Conservation (phyloP, 805 yeast genomes). For the Hanseniaspora singularis region DNA sequence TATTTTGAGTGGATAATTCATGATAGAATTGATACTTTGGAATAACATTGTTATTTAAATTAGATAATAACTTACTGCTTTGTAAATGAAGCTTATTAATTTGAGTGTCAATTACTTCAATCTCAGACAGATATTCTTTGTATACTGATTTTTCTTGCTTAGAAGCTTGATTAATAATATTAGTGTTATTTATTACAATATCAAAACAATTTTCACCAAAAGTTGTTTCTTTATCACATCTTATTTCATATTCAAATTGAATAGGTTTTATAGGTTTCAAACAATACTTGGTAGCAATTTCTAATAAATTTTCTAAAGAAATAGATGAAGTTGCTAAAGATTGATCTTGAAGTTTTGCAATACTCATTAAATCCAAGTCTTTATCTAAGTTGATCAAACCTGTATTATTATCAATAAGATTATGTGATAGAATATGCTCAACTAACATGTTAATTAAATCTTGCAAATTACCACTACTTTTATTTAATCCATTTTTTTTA, state of each 20-base stretch:
- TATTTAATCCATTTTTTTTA: slow-evolving; percentile 40
- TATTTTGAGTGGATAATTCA: slow-evolving; percentile 37
- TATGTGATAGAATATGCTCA: slow-evolving; percentile 65
- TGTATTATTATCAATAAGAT: slow-evolving; percentile 28
- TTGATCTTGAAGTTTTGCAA: background rate
- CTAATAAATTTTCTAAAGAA: slow-evolving; percentile 50
- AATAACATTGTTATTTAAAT: slow-evolving; percentile 37
- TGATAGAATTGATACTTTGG: slow-evolving; percentile 69
- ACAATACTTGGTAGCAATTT: slow-evolving; percentile 50
- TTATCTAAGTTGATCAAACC: slow-evolving; percentile 2
- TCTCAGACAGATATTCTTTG: background rate
- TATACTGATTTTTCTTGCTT: slow-evolving; percentile 17
- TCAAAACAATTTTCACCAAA: slow-evolving; percentile 74
- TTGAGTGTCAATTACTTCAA: slow-evolving; percentile 28
- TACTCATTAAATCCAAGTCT: background rate
- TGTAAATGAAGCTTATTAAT: slow-evolving; percentile 35
- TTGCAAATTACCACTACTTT: slow-evolving; percentile 66
- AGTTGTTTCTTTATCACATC: slow-evolving; percentile 65
- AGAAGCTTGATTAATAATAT: slow-evolving; percentile 18
- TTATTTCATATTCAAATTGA: slow-evolving; percentile 57
- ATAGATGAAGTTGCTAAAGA: background rate
- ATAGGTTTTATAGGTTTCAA: slow-evolving; percentile 71
- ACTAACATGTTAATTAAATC: slow-evolving; percentile 69
- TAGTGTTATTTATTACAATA: slow-evolving; percentile 44
- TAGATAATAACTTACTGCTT: slow-evolving; percentile 35